These are phyloP conservation scores for Ogataea minuta DNA, from an alignment of 805 yeast species.

Conservation along the genomic window DNA sequence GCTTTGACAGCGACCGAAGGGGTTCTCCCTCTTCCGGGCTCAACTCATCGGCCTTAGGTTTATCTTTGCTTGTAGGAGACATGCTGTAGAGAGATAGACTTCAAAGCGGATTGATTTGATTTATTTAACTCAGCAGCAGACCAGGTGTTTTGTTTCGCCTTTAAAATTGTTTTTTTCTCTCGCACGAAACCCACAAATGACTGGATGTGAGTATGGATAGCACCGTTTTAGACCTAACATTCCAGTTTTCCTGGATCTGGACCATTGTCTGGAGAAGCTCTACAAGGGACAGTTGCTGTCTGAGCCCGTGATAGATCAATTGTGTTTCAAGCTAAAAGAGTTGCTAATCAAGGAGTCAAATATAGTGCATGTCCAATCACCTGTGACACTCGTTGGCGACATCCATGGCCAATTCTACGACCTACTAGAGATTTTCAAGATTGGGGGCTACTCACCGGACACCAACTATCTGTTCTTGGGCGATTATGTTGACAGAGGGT, in stretches of 20 bases:
- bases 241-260: constrained; percentile 48
- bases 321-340: constrained; percentile 81
- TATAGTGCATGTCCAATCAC: constrained; percentile 78
- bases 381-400: constrained; percentile 95
- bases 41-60: not conserved
- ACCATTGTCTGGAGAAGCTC: constrained; percentile 65
- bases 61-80: constrained; percentile 7
- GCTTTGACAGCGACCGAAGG: constrained; percentile 16
- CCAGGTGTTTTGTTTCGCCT: constrained; percentile 10
- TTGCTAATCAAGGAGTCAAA: constrained; percentile 78
- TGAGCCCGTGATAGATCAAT: constrained; percentile 64
- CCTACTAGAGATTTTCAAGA: constrained; percentile 83
- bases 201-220: constrained; percentile 8
- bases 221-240: not conserved
- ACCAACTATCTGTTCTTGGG: constrained; percentile 93
- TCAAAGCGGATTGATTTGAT: not conserved
- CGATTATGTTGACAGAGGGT: constrained; percentile 95
- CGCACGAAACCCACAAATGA: constrained; percentile 8
- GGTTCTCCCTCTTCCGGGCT: constrained; percentile 13
- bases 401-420: constrained; percentile 98
- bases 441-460: constrained; percentile 91
- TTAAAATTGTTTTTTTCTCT: constrained; percentile 13
- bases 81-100: not conserved
- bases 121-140: not conserved
- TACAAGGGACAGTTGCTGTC: constrained; percentile 66